A percentile compares a stretch with the other conserved stretches of the same genome.
Evolutionary conservation across 352 stramenopile genomes (phyloP).

Genomic region (Globisporangium nunn): DNA sequence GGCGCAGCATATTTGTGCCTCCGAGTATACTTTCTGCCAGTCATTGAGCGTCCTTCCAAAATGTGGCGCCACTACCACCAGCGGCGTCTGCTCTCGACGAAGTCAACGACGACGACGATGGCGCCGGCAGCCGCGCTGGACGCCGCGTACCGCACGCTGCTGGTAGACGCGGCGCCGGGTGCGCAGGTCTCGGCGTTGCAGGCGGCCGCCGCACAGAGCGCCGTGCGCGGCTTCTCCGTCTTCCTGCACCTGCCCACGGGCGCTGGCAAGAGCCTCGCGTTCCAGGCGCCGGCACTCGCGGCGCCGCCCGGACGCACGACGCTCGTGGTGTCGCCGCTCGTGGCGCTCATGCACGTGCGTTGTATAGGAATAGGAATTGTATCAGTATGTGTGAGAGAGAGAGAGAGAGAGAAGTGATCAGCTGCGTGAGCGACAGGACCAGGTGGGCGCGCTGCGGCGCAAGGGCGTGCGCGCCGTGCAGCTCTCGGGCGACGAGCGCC

Average conservation of each 20-base stretch:
- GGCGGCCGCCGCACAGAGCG: conserved; percentile 28
- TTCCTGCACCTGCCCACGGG: conserved; percentile 75
- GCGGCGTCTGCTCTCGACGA: conserved; percentile 88
- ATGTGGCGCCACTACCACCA: conserved; percentile 16
- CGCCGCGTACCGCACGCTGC: conserved; percentile 28
- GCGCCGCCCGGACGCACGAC: conserved; percentile 29
- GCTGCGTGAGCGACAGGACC: conserved; percentile 28
- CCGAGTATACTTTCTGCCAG: not conserved
- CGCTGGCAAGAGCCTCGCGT: conserved; percentile 75
- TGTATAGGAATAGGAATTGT: not conserved
- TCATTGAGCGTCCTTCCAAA: not conserved
- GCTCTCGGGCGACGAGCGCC: conserved; percentile 28
- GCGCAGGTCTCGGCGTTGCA: conserved; percentile 31
- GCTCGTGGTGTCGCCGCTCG: conserved; percentile 66
- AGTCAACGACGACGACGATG: conserved; percentile 59
- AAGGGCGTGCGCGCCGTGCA: conserved; percentile 47
- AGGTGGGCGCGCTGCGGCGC: conserved; percentile 54
- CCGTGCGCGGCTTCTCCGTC: conserved; percentile 45
- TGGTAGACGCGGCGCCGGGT: conserved; percentile 20
- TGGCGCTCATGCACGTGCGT: conserved; percentile 71
- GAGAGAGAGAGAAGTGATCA: too few species aligned
- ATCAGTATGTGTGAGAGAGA: too few species aligned
- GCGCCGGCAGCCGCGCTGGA: conserved; percentile 20
- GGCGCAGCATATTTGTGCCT: not conserved
- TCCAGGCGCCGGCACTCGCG: conserved; percentile 62